Conservation (phyloP, 2,329 filamentous ascomycete genomes). For the Sporothrix schenckii region DNA sequence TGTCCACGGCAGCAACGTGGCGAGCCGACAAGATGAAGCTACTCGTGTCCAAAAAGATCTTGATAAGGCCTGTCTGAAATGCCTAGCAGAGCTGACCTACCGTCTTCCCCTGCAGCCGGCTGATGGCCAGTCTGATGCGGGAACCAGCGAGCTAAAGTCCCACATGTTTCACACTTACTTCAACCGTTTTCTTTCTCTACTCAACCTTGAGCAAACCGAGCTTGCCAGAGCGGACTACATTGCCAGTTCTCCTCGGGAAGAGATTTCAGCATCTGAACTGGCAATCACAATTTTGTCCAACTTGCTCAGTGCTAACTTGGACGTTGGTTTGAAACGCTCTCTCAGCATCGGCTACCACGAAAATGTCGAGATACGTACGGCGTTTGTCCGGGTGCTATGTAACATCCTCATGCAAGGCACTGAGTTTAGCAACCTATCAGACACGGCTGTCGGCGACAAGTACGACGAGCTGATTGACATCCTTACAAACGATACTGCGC, state of each 20-base stretch:
- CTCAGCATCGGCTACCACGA: slow-evolving; percentile 72
- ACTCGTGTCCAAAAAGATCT: slow-evolving; percentile 64
- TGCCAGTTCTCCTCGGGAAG: slow-evolving; percentile 52
- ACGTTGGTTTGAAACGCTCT: slow-evolving; percentile 70
- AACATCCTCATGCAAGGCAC: slow-evolving; percentile 73
- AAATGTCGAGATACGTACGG: slow-evolving; percentile 68
- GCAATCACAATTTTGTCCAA: slow-evolving; percentile 70
- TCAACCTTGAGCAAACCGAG: slow-evolving; percentile 60
- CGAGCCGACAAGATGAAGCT: slow-evolving; percentile 59
- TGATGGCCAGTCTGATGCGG: slow-evolving; percentile 66
- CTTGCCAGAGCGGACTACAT: slow-evolving; percentile 49
- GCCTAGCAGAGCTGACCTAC: slow-evolving; percentile 67
- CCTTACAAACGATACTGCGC: slow-evolving; percentile 63
- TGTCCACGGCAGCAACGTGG: slow-evolving; percentile 41
- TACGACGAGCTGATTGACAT: slow-evolving; percentile 67
- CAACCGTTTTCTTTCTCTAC: slow-evolving; percentile 67
- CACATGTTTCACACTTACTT: slow-evolving; percentile 74
- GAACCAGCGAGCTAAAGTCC: slow-evolving; percentile 68
- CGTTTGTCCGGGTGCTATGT: slow-evolving; percentile 70
- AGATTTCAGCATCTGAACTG: slow-evolving; percentile 62
- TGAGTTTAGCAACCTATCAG: slow-evolving; percentile 69
- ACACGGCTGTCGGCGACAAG: slow-evolving; percentile 68
- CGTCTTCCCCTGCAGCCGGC: slow-evolving; percentile 67
- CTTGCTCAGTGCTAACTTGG: slow-evolving; percentile 70
- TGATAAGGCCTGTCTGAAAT: slow-evolving; percentile 66